phyloP scores from a whole-genome alignment of 768 basidiomycete species.

The Serpula lacrymans region DNA sequence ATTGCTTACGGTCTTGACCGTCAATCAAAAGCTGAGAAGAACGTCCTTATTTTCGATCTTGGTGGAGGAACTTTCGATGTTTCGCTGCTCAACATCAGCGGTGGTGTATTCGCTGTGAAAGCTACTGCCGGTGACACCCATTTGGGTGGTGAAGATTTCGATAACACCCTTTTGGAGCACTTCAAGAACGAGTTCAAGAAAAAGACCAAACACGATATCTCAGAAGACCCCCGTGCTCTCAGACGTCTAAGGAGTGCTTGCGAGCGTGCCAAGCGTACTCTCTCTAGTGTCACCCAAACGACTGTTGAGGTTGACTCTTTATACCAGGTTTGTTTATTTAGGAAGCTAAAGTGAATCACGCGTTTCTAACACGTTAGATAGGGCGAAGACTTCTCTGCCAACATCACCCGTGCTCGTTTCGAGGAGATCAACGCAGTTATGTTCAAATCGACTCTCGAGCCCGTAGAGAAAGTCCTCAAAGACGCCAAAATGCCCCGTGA shows the following conservation, averaged over 20 bases:
- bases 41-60: conserved; percentile 99
- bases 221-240: conserved; percentile 94
- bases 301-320: conserved; percentile 99
- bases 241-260: conserved; percentile 95
- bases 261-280: conserved; percentile 98
- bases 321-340: conserved; percentile 62
- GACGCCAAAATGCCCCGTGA: conserved; percentile 97
- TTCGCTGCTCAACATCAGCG: conserved; percentile 94
- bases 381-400: conserved; percentile 98
- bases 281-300: conserved; percentile 97
- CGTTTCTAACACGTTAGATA: conserved; percentile 30
- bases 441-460: conserved; percentile 98
- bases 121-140: conserved; percentile 99
- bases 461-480: conserved; percentile 98
- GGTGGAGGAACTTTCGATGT: conserved; percentile 99
- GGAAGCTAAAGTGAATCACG: conserved; percentile 3
- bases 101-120: conserved; percentile 99
- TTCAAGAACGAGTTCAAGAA: conserved; percentile 99
- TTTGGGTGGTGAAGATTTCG: conserved; percentile 99
- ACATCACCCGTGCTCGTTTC: conserved; percentile 99
- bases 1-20: conserved; percentile 98
- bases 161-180: conserved; percentile 96
- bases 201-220: conserved; percentile 96
- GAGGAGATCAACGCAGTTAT: conserved; percentile 96
- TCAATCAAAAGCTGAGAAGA: conserved; percentile 92